These are phyloP conservation scores for Pedinophyceae sp. DNA, from an alignment of 139 green algal species.

Conservation along the genomic window DNA sequence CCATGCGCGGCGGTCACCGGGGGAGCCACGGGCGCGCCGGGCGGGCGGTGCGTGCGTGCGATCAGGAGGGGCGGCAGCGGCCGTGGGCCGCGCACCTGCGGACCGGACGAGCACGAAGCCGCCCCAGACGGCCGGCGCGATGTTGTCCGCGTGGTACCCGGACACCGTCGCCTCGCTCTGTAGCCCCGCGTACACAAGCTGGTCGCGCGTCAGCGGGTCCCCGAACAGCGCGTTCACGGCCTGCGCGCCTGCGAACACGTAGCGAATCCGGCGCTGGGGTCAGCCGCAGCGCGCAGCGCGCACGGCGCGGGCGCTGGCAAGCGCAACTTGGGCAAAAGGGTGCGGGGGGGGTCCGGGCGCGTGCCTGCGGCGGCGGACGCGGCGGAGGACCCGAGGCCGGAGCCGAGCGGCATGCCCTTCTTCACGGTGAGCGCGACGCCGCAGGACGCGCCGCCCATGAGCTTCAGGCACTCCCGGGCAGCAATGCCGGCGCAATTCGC, in stretches of 20 bases:
- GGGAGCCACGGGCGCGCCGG: no score
- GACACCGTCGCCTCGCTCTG: slow-evolving; percentile 70
- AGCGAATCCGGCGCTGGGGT: no score
- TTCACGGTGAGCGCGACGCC: slow-evolving; percentile 63
- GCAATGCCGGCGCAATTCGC: slow-evolving; percentile 92
- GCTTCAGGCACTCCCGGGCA: slow-evolving; percentile 61
- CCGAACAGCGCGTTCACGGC: slow-evolving; percentile 90
- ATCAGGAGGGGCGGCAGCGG: no score
- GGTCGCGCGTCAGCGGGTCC: slow-evolving; percentile 44
- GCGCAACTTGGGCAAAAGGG: no score
- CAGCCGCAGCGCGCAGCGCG: no score
- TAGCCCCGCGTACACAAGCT: slow-evolving; percentile 68
- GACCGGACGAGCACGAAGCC: slow-evolving; percentile 84
- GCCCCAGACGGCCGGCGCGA: slow-evolving; percentile 76
- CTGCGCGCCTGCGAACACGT: no score
- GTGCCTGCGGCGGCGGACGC: slow-evolving; percentile 78
- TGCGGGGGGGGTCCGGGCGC: no score
- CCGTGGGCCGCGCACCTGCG: no score
- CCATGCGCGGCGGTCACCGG: no score
- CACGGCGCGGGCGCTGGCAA: no score
- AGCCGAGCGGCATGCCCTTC: slow-evolving; percentile 89
- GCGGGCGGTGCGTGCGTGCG: no score
- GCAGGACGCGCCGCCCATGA: slow-evolving; percentile 52
- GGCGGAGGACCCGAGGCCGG: slow-evolving; percentile 74
- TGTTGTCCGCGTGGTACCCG: slow-evolving; percentile 95